Evolutionary conservation across 1,284 basidiomycete genomes (phyloP).

Genomic region (Moesziomyces parantarcticus): DNA sequence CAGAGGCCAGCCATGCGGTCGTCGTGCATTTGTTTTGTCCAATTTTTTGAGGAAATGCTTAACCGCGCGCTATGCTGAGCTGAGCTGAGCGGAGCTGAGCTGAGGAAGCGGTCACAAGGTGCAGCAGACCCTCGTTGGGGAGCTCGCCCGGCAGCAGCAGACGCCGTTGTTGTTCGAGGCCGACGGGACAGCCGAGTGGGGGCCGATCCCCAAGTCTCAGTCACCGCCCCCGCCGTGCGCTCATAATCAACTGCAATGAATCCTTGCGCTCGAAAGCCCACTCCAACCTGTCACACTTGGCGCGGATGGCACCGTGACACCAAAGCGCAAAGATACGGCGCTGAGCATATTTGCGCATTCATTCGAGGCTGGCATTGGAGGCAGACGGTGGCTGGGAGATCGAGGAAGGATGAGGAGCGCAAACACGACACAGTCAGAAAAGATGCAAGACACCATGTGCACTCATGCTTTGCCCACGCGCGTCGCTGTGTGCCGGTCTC

Average conservation of each 20-base stretch:
- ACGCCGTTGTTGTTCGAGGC: too few species aligned
- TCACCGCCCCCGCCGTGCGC: too few species aligned
- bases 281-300: background rate
- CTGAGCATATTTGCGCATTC: too few species aligned
- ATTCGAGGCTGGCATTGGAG: too few species aligned
- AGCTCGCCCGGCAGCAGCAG: background rate
- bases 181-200: background rate
- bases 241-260: too few species aligned
- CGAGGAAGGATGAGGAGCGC: background rate
- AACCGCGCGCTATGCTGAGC: constrained; percentile 7
- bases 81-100: constrained; percentile 1
- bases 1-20: background rate
- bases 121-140: background rate
- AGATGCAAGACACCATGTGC: background rate
- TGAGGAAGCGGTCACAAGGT: background rate
- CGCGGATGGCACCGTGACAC: background rate
- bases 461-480: background rate
- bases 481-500: background rate
- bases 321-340: background rate
- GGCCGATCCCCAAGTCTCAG: background rate
- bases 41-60: background rate
- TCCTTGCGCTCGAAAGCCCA: background rate
- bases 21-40: background rate
- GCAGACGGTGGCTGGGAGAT: too few species aligned
- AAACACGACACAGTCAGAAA: too few species aligned